Base-by-base conservation (phyloP, 2,329 filamentous ascomycete genomes). In the Arachnopeziza araneosa region DNA sequence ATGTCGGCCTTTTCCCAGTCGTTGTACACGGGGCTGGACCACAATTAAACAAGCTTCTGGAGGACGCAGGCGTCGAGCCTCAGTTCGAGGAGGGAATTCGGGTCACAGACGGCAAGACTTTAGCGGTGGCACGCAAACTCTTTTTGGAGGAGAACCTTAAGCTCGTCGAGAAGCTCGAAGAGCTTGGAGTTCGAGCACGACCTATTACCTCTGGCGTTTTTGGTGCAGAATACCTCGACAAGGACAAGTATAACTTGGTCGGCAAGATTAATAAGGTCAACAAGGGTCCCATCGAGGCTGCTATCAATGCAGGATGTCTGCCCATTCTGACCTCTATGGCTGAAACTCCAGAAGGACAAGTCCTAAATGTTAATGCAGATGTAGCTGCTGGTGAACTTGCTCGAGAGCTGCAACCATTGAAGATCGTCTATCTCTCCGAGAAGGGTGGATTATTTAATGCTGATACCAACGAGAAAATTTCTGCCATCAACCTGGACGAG, bases 341-440 rank as follows among this genome's bases (percentile, higher is more conserved):
- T 10, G 93, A 98, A 80, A 93, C 90, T 23, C 82, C 87, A 53
- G 92, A 96, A 65, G 95, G 95, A 9, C 91, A 93, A 75, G 87
- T 98, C 56, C 82, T 99, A 65, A 99, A 99, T 72, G 95, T 99
- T 74, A 99, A 99, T 71, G 95, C 95, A 44, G 95, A 99, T 75
- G 93, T 97, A 63, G 93, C 93, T 44, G 95, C 95, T 30, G 93
- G 93, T 66, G 93, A 97, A 78, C 81, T 99, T 63, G 93, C 95
- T 24, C 87, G 91, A 62, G 86, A 90, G 59, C 80, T 99, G 57
- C 88, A 98, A 76, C 95, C 95, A 24, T 79, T 98, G 70, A 99
- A 99, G 85, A 93, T 98, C 63, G 93, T 99, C 62, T 99, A 97
- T 74, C 82, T 98, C n/a, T 96, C 92, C 5, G 95, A 99, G 79